Base-by-base conservation (phyloP, 257 asterid species). In the Capsicum chinense region DNA sequence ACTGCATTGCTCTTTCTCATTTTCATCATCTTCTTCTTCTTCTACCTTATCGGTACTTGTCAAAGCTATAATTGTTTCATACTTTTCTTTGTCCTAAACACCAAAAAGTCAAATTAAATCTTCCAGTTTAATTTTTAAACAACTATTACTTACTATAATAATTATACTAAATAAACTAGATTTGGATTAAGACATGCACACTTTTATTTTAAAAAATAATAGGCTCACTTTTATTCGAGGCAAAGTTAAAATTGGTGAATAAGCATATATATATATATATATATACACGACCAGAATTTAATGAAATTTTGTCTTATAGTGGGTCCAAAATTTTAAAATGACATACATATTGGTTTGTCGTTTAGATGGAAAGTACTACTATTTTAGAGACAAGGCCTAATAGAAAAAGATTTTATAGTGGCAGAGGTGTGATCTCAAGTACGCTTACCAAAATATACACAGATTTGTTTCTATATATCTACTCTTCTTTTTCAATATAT, bases 1-100 rank as follows among this genome's bases (percentile, higher is more conserved):
- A 73, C 99, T 95, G 83, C 93, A 88, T 83, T 94, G 98, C 50
- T 94, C 97, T 71, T 91, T 93, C 79, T 92, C 97, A 50, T 95
- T 94, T 60, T 87, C 93, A 37, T 88, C 97, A 50, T 95, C 95
- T 64, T 87, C 93, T 44, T 88, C 97, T 9, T 88, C 97, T 9
- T 81, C 94, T 26, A 50, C 80, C 78, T 74, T 82, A 11, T 82
- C 86, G 47, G 71, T 64, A 4, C 83, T 84, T 71, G 33, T 86
- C 37, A 68, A 68, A 26, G 79, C 85, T 74, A 82, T 12, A 64
- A 64, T 74, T 8, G 78, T 64, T 87, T 84, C 90, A 13, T 12
- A 70, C 1, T 71, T 88, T 35, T 69, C 90, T 15, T 86, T 88
- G 5, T 90, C 91, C 94, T 92, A 59, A 47, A 47, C 39, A 73